Evolutionary conservation across 768 basidiomycete genomes (phyloP).

Genomic region (Ramaria sp.): DNA sequence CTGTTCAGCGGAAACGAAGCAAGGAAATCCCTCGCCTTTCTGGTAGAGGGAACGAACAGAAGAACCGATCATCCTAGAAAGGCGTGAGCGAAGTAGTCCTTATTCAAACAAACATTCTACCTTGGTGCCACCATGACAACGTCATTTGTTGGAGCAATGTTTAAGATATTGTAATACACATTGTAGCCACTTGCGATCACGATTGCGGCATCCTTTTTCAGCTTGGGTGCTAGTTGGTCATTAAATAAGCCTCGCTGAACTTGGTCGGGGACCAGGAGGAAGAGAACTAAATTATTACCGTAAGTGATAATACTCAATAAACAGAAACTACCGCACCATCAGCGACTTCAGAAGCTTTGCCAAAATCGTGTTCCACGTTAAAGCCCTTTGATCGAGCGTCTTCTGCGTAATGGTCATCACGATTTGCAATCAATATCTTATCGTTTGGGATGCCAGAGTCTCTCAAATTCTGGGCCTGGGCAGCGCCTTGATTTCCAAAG

Average conservation of each 20-base stretch:
- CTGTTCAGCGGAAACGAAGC: constrained; percentile 55
- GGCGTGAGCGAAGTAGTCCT: background rate
- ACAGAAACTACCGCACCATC: constrained; percentile 30
- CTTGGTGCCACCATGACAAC: constrained; percentile 60
- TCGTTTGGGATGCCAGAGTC: constrained; percentile 52
- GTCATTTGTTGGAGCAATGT: constrained; percentile 42
- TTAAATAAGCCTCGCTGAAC: constrained; percentile 56
- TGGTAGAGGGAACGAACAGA: constrained; percentile 51
- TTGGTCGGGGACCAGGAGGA: constrained; percentile 54
- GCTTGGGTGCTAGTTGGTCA: constrained; percentile 33
- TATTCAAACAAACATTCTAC: constrained; percentile 18
- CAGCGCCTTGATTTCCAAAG: constrained; percentile 57
- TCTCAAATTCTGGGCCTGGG: constrained; percentile 56
- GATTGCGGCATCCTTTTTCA: constrained; percentile 38
- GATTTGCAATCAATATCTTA: constrained; percentile 48
- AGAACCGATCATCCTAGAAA: constrained; percentile 50
- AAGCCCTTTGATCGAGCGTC: constrained; percentile 48
- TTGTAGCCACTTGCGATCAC: constrained; percentile 59
- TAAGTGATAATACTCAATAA: background rate
- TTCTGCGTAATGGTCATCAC: constrained; percentile 44
- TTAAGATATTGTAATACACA: constrained; percentile 47
- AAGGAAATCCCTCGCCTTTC: constrained; percentile 52
- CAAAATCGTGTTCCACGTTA: constrained; percentile 44
- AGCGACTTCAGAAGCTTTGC: constrained; percentile 41
- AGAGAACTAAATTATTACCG: constrained; percentile 31